phyloP scores from a whole-genome alignment of 495 filamentous ascomycete species.

The Aspergillus cristatus region DNA sequence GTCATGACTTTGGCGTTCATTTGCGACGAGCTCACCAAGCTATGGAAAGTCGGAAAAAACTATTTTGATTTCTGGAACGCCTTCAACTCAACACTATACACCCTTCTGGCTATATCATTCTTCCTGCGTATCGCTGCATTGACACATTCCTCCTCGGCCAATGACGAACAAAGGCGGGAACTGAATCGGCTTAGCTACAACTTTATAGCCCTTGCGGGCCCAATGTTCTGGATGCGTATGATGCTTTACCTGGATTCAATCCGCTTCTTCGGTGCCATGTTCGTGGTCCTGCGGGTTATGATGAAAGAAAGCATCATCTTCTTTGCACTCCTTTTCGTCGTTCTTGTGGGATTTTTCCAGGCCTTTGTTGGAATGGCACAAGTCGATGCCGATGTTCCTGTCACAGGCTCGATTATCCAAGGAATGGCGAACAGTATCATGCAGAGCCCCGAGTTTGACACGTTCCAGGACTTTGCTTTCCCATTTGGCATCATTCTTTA shows the following conservation, averaged over 20 bases:
- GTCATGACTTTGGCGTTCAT: conserved; percentile 89
- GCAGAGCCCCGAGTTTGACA: conserved; percentile 81
- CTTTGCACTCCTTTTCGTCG: conserved; percentile 83
- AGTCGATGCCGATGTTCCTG: conserved; percentile 54
- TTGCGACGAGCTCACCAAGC: conserved; percentile 74
- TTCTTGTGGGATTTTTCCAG: conserved; percentile 86
- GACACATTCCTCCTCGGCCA: conserved; percentile 41
- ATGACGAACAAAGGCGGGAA: conserved; percentile 44
- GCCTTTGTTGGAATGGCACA: conserved; percentile 92
- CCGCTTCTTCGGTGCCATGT: conserved; percentile 95
- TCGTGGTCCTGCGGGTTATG: conserved; percentile 96
- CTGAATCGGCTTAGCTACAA: conserved; percentile 84
- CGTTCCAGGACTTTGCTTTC: conserved; percentile 67
- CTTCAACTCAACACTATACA: conserved; percentile 80
- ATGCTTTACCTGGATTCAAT: conserved; percentile 88
- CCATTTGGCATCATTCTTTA: conserved; percentile 87
- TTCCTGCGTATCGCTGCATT: conserved; percentile 69
- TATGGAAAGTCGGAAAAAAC: conserved; percentile 84
- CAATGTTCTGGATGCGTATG: conserved; percentile 95
- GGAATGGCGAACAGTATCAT: conserved; percentile 87
- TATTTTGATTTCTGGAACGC: conserved; percentile 94
- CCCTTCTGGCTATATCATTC: conserved; percentile 66
- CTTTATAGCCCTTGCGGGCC: conserved; percentile 81
- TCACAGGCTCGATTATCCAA: conserved; percentile 67
- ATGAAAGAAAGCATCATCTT: conserved; percentile 98